Conservation (phyloP, 2,329 filamentous ascomycete species). For the Arachnopeziza araneosa region DNA sequence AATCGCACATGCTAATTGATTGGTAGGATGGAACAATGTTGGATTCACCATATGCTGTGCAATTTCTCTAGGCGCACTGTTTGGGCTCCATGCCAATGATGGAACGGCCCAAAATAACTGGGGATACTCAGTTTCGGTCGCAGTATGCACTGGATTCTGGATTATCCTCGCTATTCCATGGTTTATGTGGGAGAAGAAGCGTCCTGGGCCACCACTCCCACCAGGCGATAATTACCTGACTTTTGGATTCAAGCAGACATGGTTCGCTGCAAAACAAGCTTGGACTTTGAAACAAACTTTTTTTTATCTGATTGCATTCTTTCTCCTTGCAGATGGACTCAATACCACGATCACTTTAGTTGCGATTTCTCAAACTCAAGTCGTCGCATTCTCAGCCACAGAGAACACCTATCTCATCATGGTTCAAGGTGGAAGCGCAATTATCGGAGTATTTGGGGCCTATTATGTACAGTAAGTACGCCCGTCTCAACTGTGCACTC, state of each 20-base stretch:
- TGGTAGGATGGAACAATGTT: slow-evolving; percentile 23
- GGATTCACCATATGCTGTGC: slow-evolving; percentile 27
- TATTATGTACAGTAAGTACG: slow-evolving; percentile 21
- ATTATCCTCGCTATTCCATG: slow-evolving; percentile 29
- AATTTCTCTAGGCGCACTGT: slow-evolving; percentile 24
- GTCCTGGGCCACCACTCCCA: slow-evolving; percentile 27
- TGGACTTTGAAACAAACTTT: slow-evolving; percentile 29
- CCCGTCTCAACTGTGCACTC: no score
- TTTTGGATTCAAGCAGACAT: slow-evolving; percentile 29
- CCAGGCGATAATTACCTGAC: slow-evolving; percentile 26
- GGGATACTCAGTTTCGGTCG: slow-evolving; percentile 29
- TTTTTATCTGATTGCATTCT: slow-evolving; percentile 27
- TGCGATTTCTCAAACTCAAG: slow-evolving; percentile 27
- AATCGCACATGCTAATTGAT: not conserved
- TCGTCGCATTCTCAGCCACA: slow-evolving; percentile 26
- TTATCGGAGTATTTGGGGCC: slow-evolving; percentile 21
- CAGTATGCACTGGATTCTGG: slow-evolving; percentile 29
- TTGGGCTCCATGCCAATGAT: slow-evolving; percentile 24
- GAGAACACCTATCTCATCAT: slow-evolving; percentile 27
- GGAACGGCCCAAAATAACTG: slow-evolving; percentile 25
- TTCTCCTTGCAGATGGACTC: slow-evolving; percentile 28
- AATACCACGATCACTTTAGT: slow-evolving; percentile 24
- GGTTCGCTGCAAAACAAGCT: slow-evolving; percentile 23
- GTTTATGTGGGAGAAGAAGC: slow-evolving; percentile 30
- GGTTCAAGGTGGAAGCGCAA: slow-evolving; percentile 25